Evolutionary conservation across 2,329 filamentous ascomycete species (phyloP).

Genomic region (Diaporthe sp.): DNA sequence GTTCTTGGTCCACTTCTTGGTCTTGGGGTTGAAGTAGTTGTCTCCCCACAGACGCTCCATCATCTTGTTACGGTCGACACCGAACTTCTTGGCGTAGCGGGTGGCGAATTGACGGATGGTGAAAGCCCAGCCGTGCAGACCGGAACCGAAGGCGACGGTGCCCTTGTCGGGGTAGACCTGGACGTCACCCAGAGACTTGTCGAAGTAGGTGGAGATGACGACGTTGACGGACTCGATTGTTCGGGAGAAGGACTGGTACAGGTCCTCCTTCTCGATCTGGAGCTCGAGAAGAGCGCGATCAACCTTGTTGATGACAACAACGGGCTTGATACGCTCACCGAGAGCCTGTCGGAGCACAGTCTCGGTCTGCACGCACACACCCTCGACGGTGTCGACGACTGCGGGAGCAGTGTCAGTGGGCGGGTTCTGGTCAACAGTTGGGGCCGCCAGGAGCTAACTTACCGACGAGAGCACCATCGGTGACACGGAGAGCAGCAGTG

Average conservation of each 20-base stretch:
- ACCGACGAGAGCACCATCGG: constrained; percentile 93
- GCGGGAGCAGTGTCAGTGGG: neutral
- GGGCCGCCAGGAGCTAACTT: neutral
- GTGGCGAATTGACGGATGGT: constrained; percentile 97
- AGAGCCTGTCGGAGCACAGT: constrained; percentile 99
- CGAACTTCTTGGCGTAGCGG: constrained; percentile 99
- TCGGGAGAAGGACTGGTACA: constrained; percentile 99
- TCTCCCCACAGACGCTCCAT: constrained; percentile 99
- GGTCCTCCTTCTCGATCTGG: constrained; percentile 97
- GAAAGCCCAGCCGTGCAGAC: constrained; percentile 99
- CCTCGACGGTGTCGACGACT: constrained; percentile 99
- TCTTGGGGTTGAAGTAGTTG: constrained; percentile 99
- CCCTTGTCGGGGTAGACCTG: constrained; percentile 99
- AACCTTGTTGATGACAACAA: constrained; percentile 99
- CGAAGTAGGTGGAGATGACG: constrained; percentile 98
- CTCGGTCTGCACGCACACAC: constrained; percentile 99
- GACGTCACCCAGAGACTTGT: constrained; percentile 96
- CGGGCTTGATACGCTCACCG: constrained; percentile 99
- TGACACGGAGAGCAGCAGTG: constrained; percentile 99
- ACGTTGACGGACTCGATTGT: constrained; percentile 99
- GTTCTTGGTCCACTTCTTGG: constrained; percentile 99
- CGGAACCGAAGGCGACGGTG: constrained; percentile 98
- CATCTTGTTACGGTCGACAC: constrained; percentile 99
- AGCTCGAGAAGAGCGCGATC: constrained; percentile 99
- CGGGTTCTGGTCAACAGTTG: no score